Evolutionary conservation across 805 yeast species (phyloP).

Genomic region (Candida coleopterorum): DNA sequence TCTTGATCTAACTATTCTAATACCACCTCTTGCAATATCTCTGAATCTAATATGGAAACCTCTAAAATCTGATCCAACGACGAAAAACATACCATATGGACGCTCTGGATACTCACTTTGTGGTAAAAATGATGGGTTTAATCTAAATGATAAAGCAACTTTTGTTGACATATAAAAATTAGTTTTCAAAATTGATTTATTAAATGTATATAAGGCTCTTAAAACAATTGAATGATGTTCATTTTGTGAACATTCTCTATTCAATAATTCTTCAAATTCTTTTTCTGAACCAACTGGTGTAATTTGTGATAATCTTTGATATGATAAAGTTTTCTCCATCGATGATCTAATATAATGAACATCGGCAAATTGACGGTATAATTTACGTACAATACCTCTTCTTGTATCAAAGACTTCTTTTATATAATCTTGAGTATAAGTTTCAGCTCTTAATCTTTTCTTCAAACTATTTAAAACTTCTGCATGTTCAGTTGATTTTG

Average conservation of each 20-base stretch:
- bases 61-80: conserved; percentile 93
- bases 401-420: conserved; percentile 69
- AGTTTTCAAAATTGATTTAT: conserved; percentile 84
- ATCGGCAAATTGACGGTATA: conserved; percentile 89
- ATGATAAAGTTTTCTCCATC: conserved; percentile 75
- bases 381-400: conserved; percentile 67
- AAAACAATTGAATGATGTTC: conserved; percentile 75
- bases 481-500: conserved; percentile 57
- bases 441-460: conserved; percentile 87
- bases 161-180: conserved; percentile 91
- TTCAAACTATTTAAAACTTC: conserved; percentile 78
- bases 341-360: conserved; percentile 73
- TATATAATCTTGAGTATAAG: conserved; percentile 83
- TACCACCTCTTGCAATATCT: conserved; percentile 98
- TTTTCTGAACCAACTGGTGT: conserved; percentile 68
- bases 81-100: conserved; percentile 91
- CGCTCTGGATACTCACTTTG: conserved; percentile 82
- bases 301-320: conserved; percentile 77
- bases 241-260: conserved; percentile 70
- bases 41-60: conserved; percentile 97
- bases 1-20: conserved; percentile 87
- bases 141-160: conserved; percentile 90
- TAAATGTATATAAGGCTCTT: conserved; percentile 77
- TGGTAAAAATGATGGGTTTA: conserved; percentile 84
- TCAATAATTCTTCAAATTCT: conserved; percentile 67